These are phyloP conservation scores for Talaromyces marneffei DNA, from an alignment of 2,329 filamentous ascomycete species.

Conservation along the genomic window DNA sequence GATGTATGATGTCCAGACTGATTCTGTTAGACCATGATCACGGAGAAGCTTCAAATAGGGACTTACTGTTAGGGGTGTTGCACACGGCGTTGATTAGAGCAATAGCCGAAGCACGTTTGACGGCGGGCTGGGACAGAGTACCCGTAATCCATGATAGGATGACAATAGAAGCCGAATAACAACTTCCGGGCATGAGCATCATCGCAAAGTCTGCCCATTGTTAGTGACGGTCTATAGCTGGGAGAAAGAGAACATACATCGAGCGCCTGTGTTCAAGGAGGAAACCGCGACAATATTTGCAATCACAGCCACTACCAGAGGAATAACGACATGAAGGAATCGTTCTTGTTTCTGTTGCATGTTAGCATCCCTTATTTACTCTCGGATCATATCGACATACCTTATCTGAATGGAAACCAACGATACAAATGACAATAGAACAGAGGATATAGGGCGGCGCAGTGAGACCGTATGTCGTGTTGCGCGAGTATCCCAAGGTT, in stretches of 20 bases:
- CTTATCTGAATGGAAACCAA: slow-evolving; percentile 28
- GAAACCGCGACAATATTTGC: slow-evolving; percentile 29
- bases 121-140: slow-evolving; percentile 14
- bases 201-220: slow-evolving; percentile 25
- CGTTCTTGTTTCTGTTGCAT: slow-evolving; percentile 20
- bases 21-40: neutral
- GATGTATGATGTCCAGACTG: slow-evolving; percentile 22
- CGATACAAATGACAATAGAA: slow-evolving; percentile 28
- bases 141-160: slow-evolving; percentile 17
- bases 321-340: slow-evolving; percentile 24
- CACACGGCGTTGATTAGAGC: slow-evolving; percentile 17
- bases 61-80: slow-evolving; percentile 18
- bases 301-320: slow-evolving; percentile 22
- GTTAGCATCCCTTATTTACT: neutral
- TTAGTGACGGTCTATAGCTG: neutral
- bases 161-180: slow-evolving; percentile 16
- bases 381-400: neutral
- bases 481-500: slow-evolving; percentile 41
- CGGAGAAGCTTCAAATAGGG: neutral
- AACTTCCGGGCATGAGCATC: slow-evolving; percentile 24
- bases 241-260: slow-evolving; percentile 16
- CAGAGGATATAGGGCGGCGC: slow-evolving; percentile 27
- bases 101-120: slow-evolving; percentile 17
- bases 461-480: slow-evolving; percentile 46
- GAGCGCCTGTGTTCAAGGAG: slow-evolving; percentile 23